A percentile compares a stretch with the other conserved stretches of the same genome.
These are phyloP conservation scores for Zopfochytrium polystomum DNA, from an alignment of 371 early-diverging fungal species.

Conservation along the genomic window DNA sequence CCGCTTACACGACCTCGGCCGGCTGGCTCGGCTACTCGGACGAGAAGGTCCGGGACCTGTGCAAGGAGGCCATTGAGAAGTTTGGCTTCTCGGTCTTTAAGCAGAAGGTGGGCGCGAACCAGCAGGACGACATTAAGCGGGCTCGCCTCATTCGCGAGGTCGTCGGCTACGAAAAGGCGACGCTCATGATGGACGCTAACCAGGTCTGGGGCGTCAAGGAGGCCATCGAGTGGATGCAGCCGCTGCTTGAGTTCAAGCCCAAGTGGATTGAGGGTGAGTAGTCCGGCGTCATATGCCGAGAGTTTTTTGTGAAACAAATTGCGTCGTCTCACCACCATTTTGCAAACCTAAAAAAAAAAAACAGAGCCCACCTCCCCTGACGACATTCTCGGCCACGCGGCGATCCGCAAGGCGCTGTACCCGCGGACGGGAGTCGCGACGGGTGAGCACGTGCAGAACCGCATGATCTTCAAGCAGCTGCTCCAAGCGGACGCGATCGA, in stretches of 20 bases:
- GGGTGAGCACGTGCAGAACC: slow-evolving; percentile 10
- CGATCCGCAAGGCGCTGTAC: slow-evolving; percentile 7
- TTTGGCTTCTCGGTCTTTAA: slow-evolving; percentile 26
- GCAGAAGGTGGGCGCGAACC: slow-evolving; percentile 54
- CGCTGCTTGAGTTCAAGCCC: slow-evolving; percentile 50
- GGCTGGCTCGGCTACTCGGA: slow-evolving; percentile 4
- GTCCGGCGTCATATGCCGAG: too few relatives aligned
- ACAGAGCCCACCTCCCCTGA: slow-evolving; percentile 12
- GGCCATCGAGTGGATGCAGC: slow-evolving; percentile 56
- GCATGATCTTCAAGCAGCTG: slow-evolving; percentile 8
- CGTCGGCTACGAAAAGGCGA: slow-evolving; percentile 46
- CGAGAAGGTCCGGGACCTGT: slow-evolving; percentile 4
- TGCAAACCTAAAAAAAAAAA: background rate
- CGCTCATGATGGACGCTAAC: slow-evolving; percentile 59
- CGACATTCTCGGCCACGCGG: slow-evolving; percentile 6
- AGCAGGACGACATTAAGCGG: slow-evolving; percentile 47
- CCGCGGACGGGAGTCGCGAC: slow-evolving; percentile 2
- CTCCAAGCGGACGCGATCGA: slow-evolving; percentile 6
- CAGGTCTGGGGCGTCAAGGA: slow-evolving; percentile 58
- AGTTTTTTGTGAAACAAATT: background rate
- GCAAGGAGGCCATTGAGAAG: slow-evolving; percentile 1
- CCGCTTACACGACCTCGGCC: slow-evolving; percentile 6
- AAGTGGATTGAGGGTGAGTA: slow-evolving; percentile 48
- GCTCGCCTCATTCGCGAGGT: slow-evolving; percentile 53
- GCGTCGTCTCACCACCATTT: background rate